Evolutionary conservation across 1,284 basidiomycete species (phyloP).

Genomic region (Phylloboletellus chloephorus): DNA sequence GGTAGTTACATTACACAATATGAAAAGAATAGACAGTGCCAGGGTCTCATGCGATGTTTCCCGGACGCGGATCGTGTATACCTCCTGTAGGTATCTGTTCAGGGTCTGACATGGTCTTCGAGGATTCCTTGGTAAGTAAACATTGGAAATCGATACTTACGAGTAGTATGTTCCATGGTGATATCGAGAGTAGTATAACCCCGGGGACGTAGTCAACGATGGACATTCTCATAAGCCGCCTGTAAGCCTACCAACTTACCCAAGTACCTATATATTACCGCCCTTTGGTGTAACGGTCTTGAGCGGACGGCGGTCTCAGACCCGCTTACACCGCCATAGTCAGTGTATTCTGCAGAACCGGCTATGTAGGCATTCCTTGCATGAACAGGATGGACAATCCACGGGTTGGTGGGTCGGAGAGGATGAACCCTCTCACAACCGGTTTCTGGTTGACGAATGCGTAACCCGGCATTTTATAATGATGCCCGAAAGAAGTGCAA

Average conservation of each 20-base stretch:
- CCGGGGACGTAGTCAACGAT: background rate
- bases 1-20: background rate
- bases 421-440: conserved; percentile 4
- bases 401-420: conserved; percentile 24
- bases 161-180: conserved; percentile 12
- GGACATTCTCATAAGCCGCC: background rate
- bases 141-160: conserved; percentile 13
- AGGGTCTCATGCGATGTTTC: conserved; percentile 8
- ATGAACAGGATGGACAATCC: conserved; percentile 5
- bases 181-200: background rate
- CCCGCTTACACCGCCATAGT: too few species aligned
- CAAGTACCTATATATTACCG: too few species aligned
- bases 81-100: conserved; percentile 23
- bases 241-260: too few species aligned
- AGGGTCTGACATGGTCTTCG: conserved; percentile 21
- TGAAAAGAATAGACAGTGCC: background rate
- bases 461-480: background rate
- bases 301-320: too few species aligned
- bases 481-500: background rate
- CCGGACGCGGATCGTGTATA: conserved; percentile 21
- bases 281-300: too few species aligned
- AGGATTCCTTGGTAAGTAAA: conserved; percentile 6
- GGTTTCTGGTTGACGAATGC: conserved; percentile 1
- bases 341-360: conserved; percentile 17
- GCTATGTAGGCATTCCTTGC: conserved; percentile 13